Evolutionary conservation across 2,329 filamentous ascomycete species (phyloP).

Genomic region (Thyridium curvatum): DNA sequence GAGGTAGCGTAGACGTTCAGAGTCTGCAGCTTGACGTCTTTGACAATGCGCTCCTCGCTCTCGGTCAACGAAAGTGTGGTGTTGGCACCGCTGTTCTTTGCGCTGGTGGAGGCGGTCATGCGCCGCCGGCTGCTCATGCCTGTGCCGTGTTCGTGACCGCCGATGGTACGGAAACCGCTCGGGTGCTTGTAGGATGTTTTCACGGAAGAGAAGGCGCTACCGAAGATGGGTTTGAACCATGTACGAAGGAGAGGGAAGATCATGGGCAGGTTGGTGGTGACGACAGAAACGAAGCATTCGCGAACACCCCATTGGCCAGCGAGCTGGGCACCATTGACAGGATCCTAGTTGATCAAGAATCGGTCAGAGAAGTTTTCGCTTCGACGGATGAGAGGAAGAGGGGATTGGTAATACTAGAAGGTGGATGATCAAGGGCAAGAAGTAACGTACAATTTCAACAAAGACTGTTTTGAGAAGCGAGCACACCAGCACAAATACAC

Average conservation of each 20-base stretch:
- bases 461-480: conserved; percentile 26
- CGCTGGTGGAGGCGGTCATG: conserved; percentile 27
- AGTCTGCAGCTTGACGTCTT: conserved; percentile 31
- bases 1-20: conserved; percentile 17
- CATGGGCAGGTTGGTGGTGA: conserved; percentile 32
- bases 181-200: conserved; percentile 26
- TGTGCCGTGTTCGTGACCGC: conserved; percentile 25
- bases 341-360: conserved; percentile 14
- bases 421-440: not conserved
- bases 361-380: conserved; percentile 1
- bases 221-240: conserved; percentile 28
- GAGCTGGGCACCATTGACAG: conserved; percentile 22
- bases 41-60: conserved; percentile 38
- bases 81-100: conserved; percentile 23
- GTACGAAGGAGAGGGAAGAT: conserved; percentile 32
- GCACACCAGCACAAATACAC: conserved; percentile 26
- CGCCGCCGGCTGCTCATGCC: conserved; percentile 26
- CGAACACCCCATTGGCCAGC: conserved; percentile 26
- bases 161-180: conserved; percentile 31
- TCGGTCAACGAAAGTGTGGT: conserved; percentile 19
- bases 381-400: not conserved
- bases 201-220: conserved; percentile 27
- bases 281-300: conserved; percentile 31
- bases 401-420: not conserved
- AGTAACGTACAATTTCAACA: conserved; percentile 20